These are phyloP conservation scores for Vaccinium myrtillus DNA, from an alignment of 148 eudicot genomes.

Conservation along the genomic window DNA sequence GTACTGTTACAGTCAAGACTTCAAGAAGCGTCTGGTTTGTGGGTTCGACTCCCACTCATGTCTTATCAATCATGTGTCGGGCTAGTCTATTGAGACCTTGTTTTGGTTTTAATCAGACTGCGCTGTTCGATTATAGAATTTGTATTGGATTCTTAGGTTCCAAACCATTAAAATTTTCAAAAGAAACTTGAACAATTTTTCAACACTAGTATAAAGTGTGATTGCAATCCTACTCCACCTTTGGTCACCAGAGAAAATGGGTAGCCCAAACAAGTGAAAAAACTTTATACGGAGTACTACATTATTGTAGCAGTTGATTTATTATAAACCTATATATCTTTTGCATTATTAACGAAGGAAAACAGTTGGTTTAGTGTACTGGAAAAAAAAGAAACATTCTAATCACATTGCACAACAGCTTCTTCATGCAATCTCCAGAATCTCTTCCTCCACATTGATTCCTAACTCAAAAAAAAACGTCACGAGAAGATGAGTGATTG, in stretches of 20 bases:
- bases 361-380: background rate
- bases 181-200: too few species aligned
- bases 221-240: background rate
- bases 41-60: background rate
- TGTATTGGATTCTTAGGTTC: too few species aligned
- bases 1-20: background rate
- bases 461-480: background rate
- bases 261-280: too few species aligned
- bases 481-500: background rate
- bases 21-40: background rate
- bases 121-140: too few species aligned
- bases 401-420: background rate
- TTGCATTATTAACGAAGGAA: background rate
- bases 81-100: background rate
- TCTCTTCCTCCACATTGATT: background rate
- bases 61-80: background rate
- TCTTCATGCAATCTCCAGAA: background rate
- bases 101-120: background rate
- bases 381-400: background rate
- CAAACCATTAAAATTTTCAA: too few species aligned
- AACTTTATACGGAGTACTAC: too few species aligned
- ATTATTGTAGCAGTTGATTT: background rate
- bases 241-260: background rate
- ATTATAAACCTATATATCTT: background rate
- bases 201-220: too few species aligned